Percentiles rank a stretch among this genome's conserved stretches.
Evolutionary conservation across 2,329 filamentous ascomycete species (phyloP).

Genomic region (Colletotrichum camelliae): DNA sequence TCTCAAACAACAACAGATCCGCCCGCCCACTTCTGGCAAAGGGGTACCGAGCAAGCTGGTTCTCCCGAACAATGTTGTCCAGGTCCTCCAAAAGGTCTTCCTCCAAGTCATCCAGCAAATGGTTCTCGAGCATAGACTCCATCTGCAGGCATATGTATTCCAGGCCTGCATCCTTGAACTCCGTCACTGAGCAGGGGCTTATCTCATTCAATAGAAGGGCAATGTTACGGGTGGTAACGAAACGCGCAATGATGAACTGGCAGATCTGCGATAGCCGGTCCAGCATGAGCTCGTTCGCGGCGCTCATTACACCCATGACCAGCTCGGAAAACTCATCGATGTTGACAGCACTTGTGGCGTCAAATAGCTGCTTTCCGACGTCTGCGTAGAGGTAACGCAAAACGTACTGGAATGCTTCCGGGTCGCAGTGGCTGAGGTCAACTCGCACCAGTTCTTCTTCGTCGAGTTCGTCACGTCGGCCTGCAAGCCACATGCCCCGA

Average conservation of each 20-base stretch:
- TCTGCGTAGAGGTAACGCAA: constrained; percentile 86
- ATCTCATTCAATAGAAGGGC: constrained; percentile 85
- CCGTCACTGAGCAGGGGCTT: constrained; percentile 79
- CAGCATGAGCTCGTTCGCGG: constrained; percentile 94
- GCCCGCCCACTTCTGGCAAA: constrained; percentile 78
- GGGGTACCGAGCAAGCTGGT: constrained; percentile 80
- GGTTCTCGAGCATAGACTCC: constrained; percentile 90
- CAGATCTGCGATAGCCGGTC: constrained; percentile 90
- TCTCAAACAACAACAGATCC: constrained; percentile 69
- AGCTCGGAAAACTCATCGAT: constrained; percentile 87
- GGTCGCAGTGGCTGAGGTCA: constrained; percentile 82
- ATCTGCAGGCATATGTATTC: constrained; percentile 93
- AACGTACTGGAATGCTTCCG: constrained; percentile 77
- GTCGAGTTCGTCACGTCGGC: constrained; percentile 58
- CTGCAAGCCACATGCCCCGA: constrained; percentile 81
- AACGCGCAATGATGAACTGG: constrained; percentile 81
- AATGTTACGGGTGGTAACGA: constrained; percentile 86
- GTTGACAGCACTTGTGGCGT: constrained; percentile 72
- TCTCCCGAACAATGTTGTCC: constrained; percentile 79
- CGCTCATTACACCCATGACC: constrained; percentile 88
- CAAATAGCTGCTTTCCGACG: constrained; percentile 79
- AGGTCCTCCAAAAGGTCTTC: constrained; percentile 82
- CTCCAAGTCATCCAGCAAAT: constrained; percentile 84
- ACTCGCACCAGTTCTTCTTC: constrained; percentile 62
- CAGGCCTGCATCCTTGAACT: constrained; percentile 86